phyloP scores from a whole-genome alignment of 441 rosid species.

The Pelargonium hybrid region DNA sequence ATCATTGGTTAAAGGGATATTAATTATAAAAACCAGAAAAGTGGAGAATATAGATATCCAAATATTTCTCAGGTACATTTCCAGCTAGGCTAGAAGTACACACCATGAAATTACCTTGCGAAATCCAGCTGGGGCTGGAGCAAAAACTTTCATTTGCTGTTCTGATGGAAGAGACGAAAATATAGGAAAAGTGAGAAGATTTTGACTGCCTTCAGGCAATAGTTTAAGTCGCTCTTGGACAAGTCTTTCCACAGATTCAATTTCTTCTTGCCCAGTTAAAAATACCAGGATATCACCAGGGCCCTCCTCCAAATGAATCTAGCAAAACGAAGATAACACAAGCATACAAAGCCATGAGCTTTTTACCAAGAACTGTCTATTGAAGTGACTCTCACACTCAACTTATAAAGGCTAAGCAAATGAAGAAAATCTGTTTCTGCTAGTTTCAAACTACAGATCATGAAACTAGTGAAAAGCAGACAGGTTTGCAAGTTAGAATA shows the following conservation, averaged over 20 bases:
- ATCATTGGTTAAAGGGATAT: no score
- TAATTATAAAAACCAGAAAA: no score
- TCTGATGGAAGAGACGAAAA: conserved; percentile 93
- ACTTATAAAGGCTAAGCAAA: neutral
- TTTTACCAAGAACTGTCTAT: neutral
- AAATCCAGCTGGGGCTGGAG: conserved; percentile 52
- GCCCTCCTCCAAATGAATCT: conserved; percentile 76
- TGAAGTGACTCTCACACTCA: neutral
- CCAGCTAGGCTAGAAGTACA: neutral
- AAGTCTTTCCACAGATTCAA: conserved; percentile 66
- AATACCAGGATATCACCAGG: conserved; percentile 87
- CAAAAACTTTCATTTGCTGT: conserved; percentile 71
- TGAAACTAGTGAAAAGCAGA: neutral
- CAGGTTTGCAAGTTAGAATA: conserved; percentile 1
- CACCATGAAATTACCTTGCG: conserved; percentile 52
- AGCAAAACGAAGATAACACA: conserved; percentile 14
- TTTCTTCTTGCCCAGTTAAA: conserved; percentile 94
- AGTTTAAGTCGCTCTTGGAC: conserved; percentile 50
- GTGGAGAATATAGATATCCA: neutral
- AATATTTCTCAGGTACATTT: neutral
- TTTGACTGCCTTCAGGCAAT: conserved; percentile 53
- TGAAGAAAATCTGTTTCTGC: neutral
- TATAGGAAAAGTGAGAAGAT: conserved; percentile 49
- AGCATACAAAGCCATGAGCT: conserved; percentile 2
- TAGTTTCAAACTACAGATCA: neutral